These are phyloP conservation scores for Eucalyptus cloeziana DNA, from an alignment of 345 rosid species.

Conservation along the genomic window DNA sequence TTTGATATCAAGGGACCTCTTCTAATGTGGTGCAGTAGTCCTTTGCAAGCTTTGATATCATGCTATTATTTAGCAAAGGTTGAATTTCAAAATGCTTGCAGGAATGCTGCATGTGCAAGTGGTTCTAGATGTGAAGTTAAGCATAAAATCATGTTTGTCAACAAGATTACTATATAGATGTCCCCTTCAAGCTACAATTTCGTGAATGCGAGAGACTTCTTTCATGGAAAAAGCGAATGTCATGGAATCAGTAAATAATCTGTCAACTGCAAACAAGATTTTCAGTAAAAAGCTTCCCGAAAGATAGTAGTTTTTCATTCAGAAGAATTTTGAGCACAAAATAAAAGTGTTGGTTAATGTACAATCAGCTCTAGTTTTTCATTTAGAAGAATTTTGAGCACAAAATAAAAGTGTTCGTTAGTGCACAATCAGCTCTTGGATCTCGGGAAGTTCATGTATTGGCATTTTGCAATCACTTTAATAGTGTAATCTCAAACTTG, in stretches of 20 bases:
- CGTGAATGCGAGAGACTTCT: not conserved
- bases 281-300: not conserved
- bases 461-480: too few relatives aligned
- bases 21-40: not conserved
- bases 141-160: not conserved
- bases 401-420: too few relatives aligned
- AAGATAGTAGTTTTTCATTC: conserved; percentile 30
- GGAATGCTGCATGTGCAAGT: not conserved
- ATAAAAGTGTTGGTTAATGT: too few relatives aligned
- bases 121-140: not conserved
- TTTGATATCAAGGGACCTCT: too few relatives aligned
- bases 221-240: not conserved
- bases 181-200: not conserved
- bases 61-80: not conserved
- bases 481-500: too few relatives aligned
- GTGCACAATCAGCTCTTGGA: too few relatives aligned
- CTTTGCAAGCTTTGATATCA: not conserved
- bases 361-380: too few relatives aligned
- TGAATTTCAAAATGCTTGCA: not conserved
- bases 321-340: too few relatives aligned
- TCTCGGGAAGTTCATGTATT: too few relatives aligned
- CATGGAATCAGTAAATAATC: not conserved
- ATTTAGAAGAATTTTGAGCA: too few relatives aligned
- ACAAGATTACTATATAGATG: not conserved
- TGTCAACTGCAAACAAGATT: not conserved